phyloP scores from a whole-genome alignment of 1,284 basidiomycete species.

The Ustilago hordei region DNA sequence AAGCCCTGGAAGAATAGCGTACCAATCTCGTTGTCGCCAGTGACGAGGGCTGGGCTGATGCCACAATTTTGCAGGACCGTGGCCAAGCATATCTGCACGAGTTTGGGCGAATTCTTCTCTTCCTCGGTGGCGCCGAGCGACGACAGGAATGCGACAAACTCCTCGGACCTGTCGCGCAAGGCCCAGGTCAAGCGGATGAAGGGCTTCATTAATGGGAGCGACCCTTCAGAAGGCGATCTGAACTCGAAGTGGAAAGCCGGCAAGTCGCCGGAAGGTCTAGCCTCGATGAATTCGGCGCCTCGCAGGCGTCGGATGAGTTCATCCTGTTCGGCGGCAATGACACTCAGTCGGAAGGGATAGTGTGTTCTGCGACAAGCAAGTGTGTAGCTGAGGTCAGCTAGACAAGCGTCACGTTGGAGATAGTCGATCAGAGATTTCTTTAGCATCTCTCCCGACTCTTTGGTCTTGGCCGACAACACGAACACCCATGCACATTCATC shows the following conservation, averaged over 20 bases:
- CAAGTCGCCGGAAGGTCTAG: constrained; percentile 13
- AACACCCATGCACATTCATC: constrained; percentile 23
- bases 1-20: background rate
- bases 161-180: constrained; percentile 12
- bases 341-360: constrained; percentile 38
- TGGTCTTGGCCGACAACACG: constrained; percentile 40
- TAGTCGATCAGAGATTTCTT: constrained; percentile 38
- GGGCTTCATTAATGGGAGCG: background rate
- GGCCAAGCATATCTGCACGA: constrained; percentile 23
- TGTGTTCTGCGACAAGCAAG: constrained; percentile 42
- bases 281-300: constrained; percentile 22
- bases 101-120: background rate
- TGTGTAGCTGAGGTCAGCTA: constrained; percentile 45
- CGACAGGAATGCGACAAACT: background rate
- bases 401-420: constrained; percentile 32
- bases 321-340: constrained; percentile 35
- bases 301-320: constrained; percentile 36
- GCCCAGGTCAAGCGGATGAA: background rate
- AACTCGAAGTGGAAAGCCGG: constrained; percentile 11
- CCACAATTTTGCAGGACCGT: constrained; percentile 26
- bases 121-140: background rate
- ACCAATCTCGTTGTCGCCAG: background rate
- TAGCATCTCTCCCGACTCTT: constrained; percentile 32
- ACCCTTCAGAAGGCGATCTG: background rate
- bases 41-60: constrained; percentile 3